Evolutionary conservation across 1,284 basidiomycete genomes (phyloP), one percentile per base, ranked within the genome.

Genomic region (Somion occarium): DNA sequence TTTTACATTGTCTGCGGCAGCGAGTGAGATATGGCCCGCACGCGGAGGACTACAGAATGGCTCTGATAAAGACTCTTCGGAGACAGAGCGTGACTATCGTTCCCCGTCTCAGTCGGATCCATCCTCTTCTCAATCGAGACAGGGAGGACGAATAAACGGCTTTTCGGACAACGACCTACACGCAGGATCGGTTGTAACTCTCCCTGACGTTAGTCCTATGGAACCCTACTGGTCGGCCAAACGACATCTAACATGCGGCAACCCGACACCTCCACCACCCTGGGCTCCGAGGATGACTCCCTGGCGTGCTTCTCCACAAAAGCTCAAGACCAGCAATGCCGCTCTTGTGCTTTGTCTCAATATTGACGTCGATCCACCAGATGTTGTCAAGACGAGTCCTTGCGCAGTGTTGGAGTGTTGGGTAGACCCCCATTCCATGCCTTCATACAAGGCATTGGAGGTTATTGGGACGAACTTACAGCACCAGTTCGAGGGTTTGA

Each of bases 311-410:
- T 80, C 83, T 0, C 83, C 86, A 15, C 89, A 83, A 56, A 92
- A 90, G 66, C 82, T 91, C 53, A 95, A 92, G 72, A 98, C 95
- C 0, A 87, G 91, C 23, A 88, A 93, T 43, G 96, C 93, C 1
- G 91, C 91, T 0, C 79, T 99, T n/a, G 91, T 98, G 13, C 79
- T 98, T 56, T 99, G 96, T 65, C 78, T 99, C 42, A 98, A 99
- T 71, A 92, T 99, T 64, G 95, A 97, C 51, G 93, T 98, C 39
- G 96, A 99, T 64, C 96, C 96, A 15, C 96, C 96, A 52, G 96
- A 99, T 64, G 78, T 98, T 46, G 89, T 98, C 71, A 99, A 98
- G 76, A 98, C 97, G 7, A 91, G 90, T 58, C 97, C 96, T 1
- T 98, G 93, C 64, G 94, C 96, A 0, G 88, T 91, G 48, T 77